Evolutionary conservation across 1,284 basidiomycete species (phyloP).

Genomic region (Trichosporon sp.): DNA sequence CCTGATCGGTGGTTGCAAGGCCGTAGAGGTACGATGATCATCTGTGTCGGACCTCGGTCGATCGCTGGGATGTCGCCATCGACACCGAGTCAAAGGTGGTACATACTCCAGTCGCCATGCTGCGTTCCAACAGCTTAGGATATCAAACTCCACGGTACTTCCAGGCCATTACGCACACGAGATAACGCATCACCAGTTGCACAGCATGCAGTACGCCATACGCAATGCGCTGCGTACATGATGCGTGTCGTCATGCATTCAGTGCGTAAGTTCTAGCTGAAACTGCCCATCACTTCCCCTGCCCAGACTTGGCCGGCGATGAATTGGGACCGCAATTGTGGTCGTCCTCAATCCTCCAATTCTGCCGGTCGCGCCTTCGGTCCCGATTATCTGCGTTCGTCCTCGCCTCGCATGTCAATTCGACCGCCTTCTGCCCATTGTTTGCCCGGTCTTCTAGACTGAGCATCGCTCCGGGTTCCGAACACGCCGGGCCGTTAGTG

Average conservation of each 20-base stretch:
- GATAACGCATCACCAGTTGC: neutral
- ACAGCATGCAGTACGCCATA: neutral
- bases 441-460: too few relatives aligned
- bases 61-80: neutral
- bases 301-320: neutral
- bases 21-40: too few relatives aligned
- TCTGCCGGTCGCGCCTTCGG: neutral
- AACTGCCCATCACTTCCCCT: constrained; percentile 1
- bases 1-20: too few relatives aligned
- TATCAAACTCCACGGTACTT: neutral
- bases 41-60: neutral
- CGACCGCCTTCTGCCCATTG: neutral
- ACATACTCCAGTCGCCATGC: neutral
- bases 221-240: neutral
- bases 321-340: neutral
- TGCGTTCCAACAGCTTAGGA: neutral
- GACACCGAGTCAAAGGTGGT: neutral
- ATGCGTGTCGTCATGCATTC: neutral
- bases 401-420: neutral
- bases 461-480: too few relatives aligned
- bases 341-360: neutral
- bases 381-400: neutral
- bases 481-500: too few relatives aligned
- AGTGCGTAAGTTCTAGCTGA: neutral
- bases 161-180: neutral